Base-by-base conservation (phyloP, 2,329 filamentous ascomycete genomes). In the Cercospora sp. region DNA sequence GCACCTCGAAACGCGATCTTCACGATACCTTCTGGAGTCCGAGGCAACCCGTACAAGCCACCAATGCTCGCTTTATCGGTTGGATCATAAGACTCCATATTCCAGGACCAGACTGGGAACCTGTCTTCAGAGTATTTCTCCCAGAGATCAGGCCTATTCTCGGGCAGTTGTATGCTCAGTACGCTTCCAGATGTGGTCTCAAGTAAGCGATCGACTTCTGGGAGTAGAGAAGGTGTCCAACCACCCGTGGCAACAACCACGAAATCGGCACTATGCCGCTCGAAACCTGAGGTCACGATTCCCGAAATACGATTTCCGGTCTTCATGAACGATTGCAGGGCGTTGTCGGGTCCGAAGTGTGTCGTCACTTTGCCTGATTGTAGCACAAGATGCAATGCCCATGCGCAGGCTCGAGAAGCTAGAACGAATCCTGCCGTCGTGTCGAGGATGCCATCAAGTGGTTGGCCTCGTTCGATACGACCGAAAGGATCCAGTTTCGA, bases 151-250 rank as follows among this genome's bases (percentile, higher is more conserved):
- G 65, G 71, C 1, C 76, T 72, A 1, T 77, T 67, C 0, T 72
- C 67, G 0, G 85, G 83, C 1, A 87, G 76, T 30, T 81, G 77
- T 36, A 86, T 75, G 10, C 81, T 75, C 0, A 80, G 78, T 3
- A 86, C 81, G 0, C 79, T 81, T 0, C 84, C 83, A 0, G 80
- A 82, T 0, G 84, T 85, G 0, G 83, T 80, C 71, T 86, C 84
- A n/a, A 80, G 79, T 0, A 86, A 72, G 1, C 51, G 18, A 42
- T 67, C 65, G 5, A 64, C 65, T 59, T 69, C 67, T n/a, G 79
- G 67, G 82, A 87, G 1, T 82, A 85, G 66, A 84, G 55, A 67
- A 5, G 74, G 69, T 9, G 75, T 76, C 76, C 76, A 77, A 3
- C 73, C 76, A 1, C 76, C 76, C 3, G 71, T 67, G 31, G 75